Evolutionary conservation across 2,329 filamentous ascomycete genomes (phyloP).

Genomic region (Chaetomium globosum): DNA sequence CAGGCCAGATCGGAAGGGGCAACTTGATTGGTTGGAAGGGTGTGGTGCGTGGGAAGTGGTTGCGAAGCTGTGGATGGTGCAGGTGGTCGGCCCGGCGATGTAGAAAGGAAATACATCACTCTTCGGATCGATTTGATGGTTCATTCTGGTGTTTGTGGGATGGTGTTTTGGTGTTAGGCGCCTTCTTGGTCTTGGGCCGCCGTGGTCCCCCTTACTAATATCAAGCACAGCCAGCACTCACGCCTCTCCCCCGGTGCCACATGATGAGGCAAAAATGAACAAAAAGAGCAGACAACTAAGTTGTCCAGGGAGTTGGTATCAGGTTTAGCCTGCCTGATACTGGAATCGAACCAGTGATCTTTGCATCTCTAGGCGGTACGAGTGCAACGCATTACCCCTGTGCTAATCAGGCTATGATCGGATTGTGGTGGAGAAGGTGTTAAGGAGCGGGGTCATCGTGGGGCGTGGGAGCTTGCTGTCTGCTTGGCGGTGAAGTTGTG

Average conservation of each 20-base stretch:
- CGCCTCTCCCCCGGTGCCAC: background rate
- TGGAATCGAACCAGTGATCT: conserved; percentile 26
- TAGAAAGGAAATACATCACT: conserved; percentile 6
- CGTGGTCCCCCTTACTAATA: background rate
- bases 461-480: background rate
- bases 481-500: background rate
- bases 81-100: background rate
- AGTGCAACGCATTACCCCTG: conserved; percentile 27
- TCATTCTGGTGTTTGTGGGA: background rate
- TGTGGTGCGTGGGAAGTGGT: conserved; percentile 7
- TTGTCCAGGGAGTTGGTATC: conserved; percentile 6
- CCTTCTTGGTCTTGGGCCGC: background rate
- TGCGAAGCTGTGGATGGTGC: conserved; percentile 15
- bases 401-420: conserved; percentile 17
- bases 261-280: background rate
- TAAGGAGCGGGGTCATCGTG: background rate
- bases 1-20: conserved; percentile 24
- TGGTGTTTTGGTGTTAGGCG: background rate
- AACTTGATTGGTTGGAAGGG: conserved; percentile 16
- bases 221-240: background rate
- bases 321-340: conserved; percentile 21
- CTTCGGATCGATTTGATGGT: background rate
- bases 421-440: background rate
- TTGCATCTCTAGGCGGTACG: conserved; percentile 23
- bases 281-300: background rate